Evolutionary conservation across 129 eudicot genomes (phyloP).

Genomic region (Ambrosia artemisiifolia): DNA sequence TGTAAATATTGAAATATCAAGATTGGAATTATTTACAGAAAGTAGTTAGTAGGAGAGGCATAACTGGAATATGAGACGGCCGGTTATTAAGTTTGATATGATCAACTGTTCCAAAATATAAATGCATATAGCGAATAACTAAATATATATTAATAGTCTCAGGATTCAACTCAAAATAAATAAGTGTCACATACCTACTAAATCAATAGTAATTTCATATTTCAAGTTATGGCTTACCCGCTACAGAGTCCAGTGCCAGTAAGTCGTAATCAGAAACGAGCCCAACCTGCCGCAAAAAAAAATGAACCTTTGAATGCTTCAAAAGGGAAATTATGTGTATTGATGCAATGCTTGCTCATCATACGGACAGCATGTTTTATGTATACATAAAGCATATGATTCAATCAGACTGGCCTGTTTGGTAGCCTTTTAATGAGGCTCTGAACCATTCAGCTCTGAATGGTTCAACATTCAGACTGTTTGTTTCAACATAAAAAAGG

Average conservation of each 20-base stretch:
- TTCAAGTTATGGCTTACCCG: conserved; percentile 47
- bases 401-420: too few relatives aligned
- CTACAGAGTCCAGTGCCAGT: conserved; percentile 83
- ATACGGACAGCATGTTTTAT: conserved; percentile 1
- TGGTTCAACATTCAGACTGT: too few relatives aligned
- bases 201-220: not conserved
- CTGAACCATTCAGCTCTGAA: too few relatives aligned
- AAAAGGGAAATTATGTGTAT: not conserved
- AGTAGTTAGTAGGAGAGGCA: too few relatives aligned
- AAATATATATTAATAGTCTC: not conserved
- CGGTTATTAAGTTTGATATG: not conserved
- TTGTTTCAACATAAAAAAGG: too few relatives aligned
- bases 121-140: not conserved
- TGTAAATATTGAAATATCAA: conserved; percentile 2
- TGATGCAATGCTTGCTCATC: conserved; percentile 10
- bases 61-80: not conserved
- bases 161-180: not conserved
- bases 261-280: conserved; percentile 92
- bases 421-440: too few relatives aligned
- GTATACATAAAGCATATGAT: not conserved
- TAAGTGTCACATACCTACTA: conserved; percentile 5
- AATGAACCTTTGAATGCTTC: conserved; percentile 18
- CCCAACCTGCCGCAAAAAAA: conserved; percentile 80
- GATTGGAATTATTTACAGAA: not conserved
- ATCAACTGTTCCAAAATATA: not conserved